A percentile compares a stretch with the other conserved stretches of the same genome.
These are phyloP conservation scores for Gyrodon lividus DNA, from an alignment of 768 basidiomycete genomes.

Conservation along the genomic window DNA sequence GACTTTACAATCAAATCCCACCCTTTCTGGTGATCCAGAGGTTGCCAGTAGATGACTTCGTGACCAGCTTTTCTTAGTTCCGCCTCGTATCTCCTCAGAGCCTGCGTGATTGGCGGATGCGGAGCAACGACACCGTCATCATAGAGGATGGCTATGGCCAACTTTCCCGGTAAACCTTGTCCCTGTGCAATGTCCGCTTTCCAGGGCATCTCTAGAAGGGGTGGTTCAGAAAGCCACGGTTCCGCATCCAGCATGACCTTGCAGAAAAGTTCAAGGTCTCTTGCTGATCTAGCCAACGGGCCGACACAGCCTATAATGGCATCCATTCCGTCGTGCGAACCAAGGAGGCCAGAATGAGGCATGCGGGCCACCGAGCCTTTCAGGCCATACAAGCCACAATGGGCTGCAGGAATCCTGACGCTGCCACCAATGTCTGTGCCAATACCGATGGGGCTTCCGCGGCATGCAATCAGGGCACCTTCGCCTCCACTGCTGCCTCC, in stretches of 20 bases:
- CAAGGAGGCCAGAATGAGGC: slow-evolving; percentile 49
- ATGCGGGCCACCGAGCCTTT: slow-evolving; percentile 50
- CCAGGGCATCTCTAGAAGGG: slow-evolving; percentile 53
- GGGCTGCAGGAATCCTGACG: slow-evolving; percentile 41
- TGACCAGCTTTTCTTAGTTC: slow-evolving; percentile 46
- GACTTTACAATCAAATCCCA: slow-evolving; percentile 47
- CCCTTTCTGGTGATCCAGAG: slow-evolving; percentile 42
- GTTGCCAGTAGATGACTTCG: slow-evolving; percentile 49
- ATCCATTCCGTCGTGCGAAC: slow-evolving; percentile 54
- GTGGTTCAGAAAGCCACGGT: slow-evolving; percentile 47
- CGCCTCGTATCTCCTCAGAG: slow-evolving; percentile 38
- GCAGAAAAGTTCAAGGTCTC: slow-evolving; percentile 50
- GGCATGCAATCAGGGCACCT: slow-evolving; percentile 42
- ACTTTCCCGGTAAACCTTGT: slow-evolving; percentile 36
- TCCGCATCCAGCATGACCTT: slow-evolving; percentile 43
- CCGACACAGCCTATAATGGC: slow-evolving; percentile 50
- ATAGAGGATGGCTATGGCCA: slow-evolving; percentile 47
- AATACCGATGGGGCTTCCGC: slow-evolving; percentile 40
- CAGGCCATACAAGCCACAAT: slow-evolving; percentile 43
- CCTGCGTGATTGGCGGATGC: slow-evolving; percentile 46
- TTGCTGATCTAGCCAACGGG: slow-evolving; percentile 46
- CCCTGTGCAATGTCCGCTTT: slow-evolving; percentile 39
- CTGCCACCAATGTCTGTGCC: slow-evolving; percentile 54
- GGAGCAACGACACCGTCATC: slow-evolving; percentile 52
- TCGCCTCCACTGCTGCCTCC: slow-evolving; percentile 53